Conservation (phyloP, 2,329 filamentous ascomycete species). For the Ceratocystis colombiana region DNA sequence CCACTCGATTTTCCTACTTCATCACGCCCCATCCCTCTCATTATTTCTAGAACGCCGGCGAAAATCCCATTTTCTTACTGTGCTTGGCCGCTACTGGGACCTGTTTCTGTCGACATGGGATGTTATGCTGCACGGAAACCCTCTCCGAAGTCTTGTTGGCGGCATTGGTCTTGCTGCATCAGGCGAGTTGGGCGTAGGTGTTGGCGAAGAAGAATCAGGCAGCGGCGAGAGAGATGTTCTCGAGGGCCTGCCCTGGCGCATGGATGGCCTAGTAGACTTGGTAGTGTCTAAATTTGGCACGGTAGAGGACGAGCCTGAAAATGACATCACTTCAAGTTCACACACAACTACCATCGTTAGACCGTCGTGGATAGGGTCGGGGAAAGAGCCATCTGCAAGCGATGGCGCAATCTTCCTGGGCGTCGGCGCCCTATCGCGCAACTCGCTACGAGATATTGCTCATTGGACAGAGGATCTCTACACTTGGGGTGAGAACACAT, state of each 20-base stretch:
- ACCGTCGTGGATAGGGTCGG: conserved; percentile 62
- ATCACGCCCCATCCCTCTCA: conserved; percentile 68
- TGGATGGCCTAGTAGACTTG: conserved; percentile 77
- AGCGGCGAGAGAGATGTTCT: conserved; percentile 89
- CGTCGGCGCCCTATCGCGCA: conserved; percentile 58
- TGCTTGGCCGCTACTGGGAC: conserved; percentile 75
- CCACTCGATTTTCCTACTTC: conserved; percentile 74
- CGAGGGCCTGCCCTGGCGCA: conserved; percentile 70
- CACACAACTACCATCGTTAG: conserved; percentile 22
- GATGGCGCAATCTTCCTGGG: conserved; percentile 86
- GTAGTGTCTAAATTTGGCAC: conserved; percentile 75
- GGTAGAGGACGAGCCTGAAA: conserved; percentile 31
- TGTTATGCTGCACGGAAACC: conserved; percentile 81
- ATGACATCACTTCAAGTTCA: conserved; percentile 26
- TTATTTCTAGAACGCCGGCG: conserved; percentile 51
- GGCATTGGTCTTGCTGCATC: conserved; percentile 82
- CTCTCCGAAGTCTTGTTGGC: conserved; percentile 65
- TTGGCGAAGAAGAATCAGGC: conserved; percentile 89
- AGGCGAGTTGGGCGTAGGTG: conserved; percentile 84
- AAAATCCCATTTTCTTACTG: conserved; percentile 56
- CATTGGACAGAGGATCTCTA: conserved; percentile 87
- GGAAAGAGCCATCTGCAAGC: conserved; percentile 54
- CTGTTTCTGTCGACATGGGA: conserved; percentile 65
- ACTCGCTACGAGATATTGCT: conserved; percentile 61
- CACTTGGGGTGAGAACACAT: conserved; percentile 70